These are phyloP conservation scores for Lodderomyces theae DNA, from an alignment of 1,139 yeast species.

Conservation along the genomic window DNA sequence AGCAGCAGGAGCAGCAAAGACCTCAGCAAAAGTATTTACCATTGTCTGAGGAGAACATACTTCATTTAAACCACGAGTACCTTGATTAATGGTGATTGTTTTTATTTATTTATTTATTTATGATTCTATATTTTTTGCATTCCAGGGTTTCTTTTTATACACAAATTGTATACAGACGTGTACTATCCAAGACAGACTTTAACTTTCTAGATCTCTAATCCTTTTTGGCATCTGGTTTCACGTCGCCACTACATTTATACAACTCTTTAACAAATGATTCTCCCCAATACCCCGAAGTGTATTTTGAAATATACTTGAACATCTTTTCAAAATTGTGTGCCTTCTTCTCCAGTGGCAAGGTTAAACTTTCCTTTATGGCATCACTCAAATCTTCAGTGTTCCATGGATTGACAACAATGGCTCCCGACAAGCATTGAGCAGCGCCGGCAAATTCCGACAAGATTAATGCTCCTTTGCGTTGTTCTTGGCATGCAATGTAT, in stretches of 20 bases:
- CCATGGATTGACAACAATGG: constrained; percentile 95
- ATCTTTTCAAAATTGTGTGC: constrained; percentile 75
- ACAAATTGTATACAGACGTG: background rate
- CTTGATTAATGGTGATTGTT: constrained; percentile 8
- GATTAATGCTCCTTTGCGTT: constrained; percentile 80
- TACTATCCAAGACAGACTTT: background rate
- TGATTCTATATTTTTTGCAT: too few relatives aligned
- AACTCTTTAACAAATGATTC: constrained; percentile 91
- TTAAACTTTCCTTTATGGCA: constrained; percentile 82
- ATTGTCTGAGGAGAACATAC: constrained; percentile 12
- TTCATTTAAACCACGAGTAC: constrained; percentile 7
- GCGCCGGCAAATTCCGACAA: constrained; percentile 97
- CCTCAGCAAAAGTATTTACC: constrained; percentile 6
- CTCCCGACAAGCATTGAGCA: constrained; percentile 95
- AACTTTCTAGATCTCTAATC: background rate
- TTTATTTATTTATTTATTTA: constrained; percentile 3
- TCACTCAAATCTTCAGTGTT: constrained; percentile 90
- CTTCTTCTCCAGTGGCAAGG: constrained; percentile 78
- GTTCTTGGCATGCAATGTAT: constrained; percentile 92
- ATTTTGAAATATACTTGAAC: constrained; percentile 83
- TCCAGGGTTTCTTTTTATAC: too few relatives aligned
- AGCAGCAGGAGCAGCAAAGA: background rate
- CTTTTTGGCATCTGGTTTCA: constrained; percentile 1
- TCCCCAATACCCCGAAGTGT: constrained; percentile 97
- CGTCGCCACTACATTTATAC: constrained; percentile 33